Conservation (phyloP, 306 rosid genomes). For the Bauhinia variegata region DNA sequence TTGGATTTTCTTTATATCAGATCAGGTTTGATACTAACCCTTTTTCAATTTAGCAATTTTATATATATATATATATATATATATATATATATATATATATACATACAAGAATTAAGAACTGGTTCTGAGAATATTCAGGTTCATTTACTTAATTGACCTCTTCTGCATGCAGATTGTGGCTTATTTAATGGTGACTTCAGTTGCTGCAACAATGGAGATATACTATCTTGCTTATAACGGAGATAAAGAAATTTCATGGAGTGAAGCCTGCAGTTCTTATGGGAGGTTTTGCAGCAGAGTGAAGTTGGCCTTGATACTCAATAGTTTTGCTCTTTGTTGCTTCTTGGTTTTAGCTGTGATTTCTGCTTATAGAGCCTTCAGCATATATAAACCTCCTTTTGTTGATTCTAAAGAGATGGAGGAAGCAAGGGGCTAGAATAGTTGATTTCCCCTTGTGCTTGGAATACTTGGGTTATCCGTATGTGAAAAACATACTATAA, state of each 20-base stretch:
- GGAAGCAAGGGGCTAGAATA: slow-evolving; percentile 34
- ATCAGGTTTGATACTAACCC: slow-evolving; percentile 61
- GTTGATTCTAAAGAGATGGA: slow-evolving; percentile 43
- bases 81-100: too few species aligned
- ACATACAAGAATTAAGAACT: too few species aligned
- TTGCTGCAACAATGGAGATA: slow-evolving; percentile 67
- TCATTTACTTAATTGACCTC: background rate
- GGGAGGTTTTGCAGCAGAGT: slow-evolving; percentile 75
- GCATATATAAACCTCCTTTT: slow-evolving; percentile 65
- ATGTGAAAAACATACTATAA: background rate
- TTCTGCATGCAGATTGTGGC: slow-evolving; percentile 67
- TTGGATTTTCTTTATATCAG: slow-evolving; percentile 85
- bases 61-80: too few species aligned
- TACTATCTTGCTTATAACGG: slow-evolving; percentile 67
- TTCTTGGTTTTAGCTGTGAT: slow-evolving; percentile 66
- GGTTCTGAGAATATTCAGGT: too few species aligned
- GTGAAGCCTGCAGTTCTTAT: slow-evolving; percentile 76
- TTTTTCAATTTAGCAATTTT: background rate
- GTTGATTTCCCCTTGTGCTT: background rate
- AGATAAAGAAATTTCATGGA: slow-evolving; percentile 79
- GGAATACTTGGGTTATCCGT: background rate
- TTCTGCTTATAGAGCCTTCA: slow-evolving; percentile 77
- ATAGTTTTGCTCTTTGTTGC: slow-evolving; percentile 56
- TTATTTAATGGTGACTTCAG: slow-evolving; percentile 70
- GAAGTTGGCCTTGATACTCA: slow-evolving; percentile 72